A percentile compares a stretch with the other conserved stretches of the same genome.
These are phyloP conservation scores for Epichloe coenophiala DNA, from an alignment of 2,329 filamentous ascomycete genomes.

Conservation along the genomic window DNA sequence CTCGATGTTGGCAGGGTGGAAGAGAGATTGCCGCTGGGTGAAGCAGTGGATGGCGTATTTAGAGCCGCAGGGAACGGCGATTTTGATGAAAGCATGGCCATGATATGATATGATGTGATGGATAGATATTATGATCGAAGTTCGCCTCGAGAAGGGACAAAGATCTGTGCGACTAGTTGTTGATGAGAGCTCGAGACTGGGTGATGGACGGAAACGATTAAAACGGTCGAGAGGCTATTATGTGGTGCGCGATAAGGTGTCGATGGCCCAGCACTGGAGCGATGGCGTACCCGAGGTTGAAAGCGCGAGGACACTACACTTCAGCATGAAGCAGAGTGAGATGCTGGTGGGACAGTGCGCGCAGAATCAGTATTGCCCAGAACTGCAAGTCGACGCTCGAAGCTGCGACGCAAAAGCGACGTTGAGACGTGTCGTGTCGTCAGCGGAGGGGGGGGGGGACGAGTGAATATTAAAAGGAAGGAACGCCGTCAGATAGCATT, in stretches of 20 bases:
- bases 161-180: not conserved
- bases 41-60: constrained; percentile 29
- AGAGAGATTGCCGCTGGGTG: constrained; percentile 31
- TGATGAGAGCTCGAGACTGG: not conserved
- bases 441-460: not conserved
- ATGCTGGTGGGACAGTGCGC: too few relatives aligned
- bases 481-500: not conserved
- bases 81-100: constrained; percentile 73
- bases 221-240: not conserved
- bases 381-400: not conserved
- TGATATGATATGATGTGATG: constrained; percentile 19
- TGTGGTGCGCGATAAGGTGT: not conserved
- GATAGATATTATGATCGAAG: not conserved
- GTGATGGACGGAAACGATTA: not conserved
- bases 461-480: constrained; percentile 2
- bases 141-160: not conserved
- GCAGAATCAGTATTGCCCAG: not conserved
- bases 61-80: constrained; percentile 49
- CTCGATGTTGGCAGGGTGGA: constrained; percentile 37
- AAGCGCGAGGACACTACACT: too few relatives aligned
- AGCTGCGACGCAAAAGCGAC: constrained; percentile 2
- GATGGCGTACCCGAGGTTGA: too few relatives aligned
- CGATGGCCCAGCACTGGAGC: not conserved
- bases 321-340: too few relatives aligned
- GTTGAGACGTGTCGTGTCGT: not conserved